phyloP scores from a whole-genome alignment of 2,329 filamentous ascomycete species.

The Aspergillus ibericus region DNA sequence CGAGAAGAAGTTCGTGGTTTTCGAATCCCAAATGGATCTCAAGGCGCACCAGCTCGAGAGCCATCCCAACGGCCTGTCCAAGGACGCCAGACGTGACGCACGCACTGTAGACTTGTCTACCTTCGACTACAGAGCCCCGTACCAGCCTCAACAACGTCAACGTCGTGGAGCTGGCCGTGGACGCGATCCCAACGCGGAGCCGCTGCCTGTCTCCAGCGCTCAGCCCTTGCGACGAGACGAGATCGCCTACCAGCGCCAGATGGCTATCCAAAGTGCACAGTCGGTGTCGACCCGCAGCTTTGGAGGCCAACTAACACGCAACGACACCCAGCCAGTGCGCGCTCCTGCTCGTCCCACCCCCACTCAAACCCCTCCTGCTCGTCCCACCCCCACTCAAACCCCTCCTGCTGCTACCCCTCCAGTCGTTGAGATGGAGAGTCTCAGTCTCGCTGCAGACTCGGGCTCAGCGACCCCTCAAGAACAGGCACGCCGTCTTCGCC shows the following conservation, averaged over 20 bases:
- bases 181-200: conserved; percentile 82
- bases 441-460: conserved; percentile 48
- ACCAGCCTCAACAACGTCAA: conserved; percentile 59
- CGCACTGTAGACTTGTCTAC: conserved; percentile 81
- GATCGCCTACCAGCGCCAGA: conserved; percentile 84
- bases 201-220: conserved; percentile 71
- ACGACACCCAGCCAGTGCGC: conserved; percentile 48
- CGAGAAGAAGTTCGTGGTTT: conserved; percentile 97
- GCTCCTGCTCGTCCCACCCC: conserved; percentile 42
- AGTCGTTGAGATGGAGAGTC: conserved; percentile 49
- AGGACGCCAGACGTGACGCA: conserved; percentile 79
- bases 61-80: conserved; percentile 77
- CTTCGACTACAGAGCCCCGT: conserved; percentile 76
- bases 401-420: conserved; percentile 30
- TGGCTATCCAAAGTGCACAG: conserved; percentile 86
- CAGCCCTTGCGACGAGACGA: conserved; percentile 83
- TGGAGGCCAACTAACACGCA: conserved; percentile 74
- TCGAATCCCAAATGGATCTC: conserved; percentile 89
- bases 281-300: conserved; percentile 78
- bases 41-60: conserved; percentile 87
- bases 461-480: conserved; percentile 67
- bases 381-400: conserved; percentile 27
- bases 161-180: conserved; percentile 66
- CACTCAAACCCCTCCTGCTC: conserved; percentile 25
- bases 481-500: conserved; percentile 74